A percentile compares a stretch with the other conserved stretches of the same genome.
Conservation (phyloP, 2,329 filamentous ascomycete genomes). For the Ambrosiella cleistominuta region DNA sequence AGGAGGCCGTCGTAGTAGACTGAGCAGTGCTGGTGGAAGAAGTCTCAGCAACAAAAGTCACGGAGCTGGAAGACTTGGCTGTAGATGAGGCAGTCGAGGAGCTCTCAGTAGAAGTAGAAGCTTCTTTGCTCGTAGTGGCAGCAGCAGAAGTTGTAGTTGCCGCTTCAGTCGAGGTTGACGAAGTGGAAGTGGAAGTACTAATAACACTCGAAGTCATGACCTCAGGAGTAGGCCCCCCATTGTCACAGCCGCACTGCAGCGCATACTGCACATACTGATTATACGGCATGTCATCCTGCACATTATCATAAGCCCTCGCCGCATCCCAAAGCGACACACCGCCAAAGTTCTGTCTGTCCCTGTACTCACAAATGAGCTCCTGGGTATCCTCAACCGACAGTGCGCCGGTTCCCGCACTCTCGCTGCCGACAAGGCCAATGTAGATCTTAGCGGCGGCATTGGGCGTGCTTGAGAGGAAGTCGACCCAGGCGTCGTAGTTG, state of each 20-base stretch:
- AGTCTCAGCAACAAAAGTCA: not conserved
- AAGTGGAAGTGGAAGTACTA: conserved; percentile 11
- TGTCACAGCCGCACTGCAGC: conserved; percentile 22
- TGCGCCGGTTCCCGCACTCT: conserved; percentile 19
- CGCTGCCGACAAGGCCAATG: conserved; percentile 25
- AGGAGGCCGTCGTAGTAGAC: not conserved
- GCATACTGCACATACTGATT: conserved; percentile 22
- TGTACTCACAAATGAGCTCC: conserved; percentile 24
- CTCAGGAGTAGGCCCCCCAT: conserved; percentile 17
- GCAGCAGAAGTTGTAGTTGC: conserved; percentile 1
- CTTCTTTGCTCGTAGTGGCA: not conserved
- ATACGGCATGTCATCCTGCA: conserved; percentile 21
- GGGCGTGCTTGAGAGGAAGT: conserved; percentile 19
- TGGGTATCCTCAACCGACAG: conserved; percentile 20
- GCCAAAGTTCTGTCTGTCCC: conserved; percentile 24
- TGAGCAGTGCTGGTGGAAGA: not conserved
- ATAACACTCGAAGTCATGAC: conserved; percentile 14
- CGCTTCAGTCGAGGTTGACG: conserved; percentile 7
- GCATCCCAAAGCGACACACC: conserved; percentile 31
- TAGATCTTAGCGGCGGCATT: conserved; percentile 28
- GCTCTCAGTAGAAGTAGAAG: not conserved
- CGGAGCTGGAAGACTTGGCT: not conserved
- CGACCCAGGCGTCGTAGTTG: conserved; percentile 28
- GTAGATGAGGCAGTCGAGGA: conserved; percentile 2
- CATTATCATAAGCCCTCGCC: conserved; percentile 20